phyloP scores from a whole-genome alignment of 1,284 basidiomycete genomes.

The Schizophyllum commune region DNA sequence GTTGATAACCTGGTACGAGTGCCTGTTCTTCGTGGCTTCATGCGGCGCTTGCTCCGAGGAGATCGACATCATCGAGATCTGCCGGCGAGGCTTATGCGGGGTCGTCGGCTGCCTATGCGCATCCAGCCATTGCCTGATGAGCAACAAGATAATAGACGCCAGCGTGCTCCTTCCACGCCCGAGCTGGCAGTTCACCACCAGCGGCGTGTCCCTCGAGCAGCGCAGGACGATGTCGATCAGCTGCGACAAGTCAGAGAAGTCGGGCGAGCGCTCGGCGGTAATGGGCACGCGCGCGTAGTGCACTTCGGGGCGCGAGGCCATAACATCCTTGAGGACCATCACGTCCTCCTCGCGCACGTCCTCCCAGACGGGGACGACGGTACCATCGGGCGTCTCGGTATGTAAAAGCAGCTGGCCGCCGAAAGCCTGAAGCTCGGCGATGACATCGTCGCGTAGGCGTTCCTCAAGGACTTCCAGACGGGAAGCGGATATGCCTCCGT shows the following conservation, averaged over 20 bases:
- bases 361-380: slow-evolving; percentile 95
- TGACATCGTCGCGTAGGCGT: slow-evolving; percentile 84
- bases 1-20: slow-evolving; percentile 75
- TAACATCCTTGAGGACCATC: slow-evolving; percentile 84
- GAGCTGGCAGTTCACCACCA: slow-evolving; percentile 95
- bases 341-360: slow-evolving; percentile 76
- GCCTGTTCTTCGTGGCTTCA: slow-evolving; percentile 33
- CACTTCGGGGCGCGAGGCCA: slow-evolving; percentile 68
- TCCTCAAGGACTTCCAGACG: slow-evolving; percentile 89
- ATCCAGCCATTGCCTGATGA: slow-evolving; percentile 85
- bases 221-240: slow-evolving; percentile 80
- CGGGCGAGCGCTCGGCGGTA: slow-evolving; percentile 73
- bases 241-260: slow-evolving; percentile 62
- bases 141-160: slow-evolving; percentile 77
- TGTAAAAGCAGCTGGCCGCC: slow-evolving; percentile 88
- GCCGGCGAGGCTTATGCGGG: slow-evolving; percentile 29
- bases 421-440: slow-evolving; percentile 76
- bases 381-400: slow-evolving; percentile 82
- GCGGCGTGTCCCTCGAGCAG: slow-evolving; percentile 68
- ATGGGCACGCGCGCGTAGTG: slow-evolving; percentile 86
- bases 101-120: slow-evolving; percentile 27
- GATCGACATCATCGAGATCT: slow-evolving; percentile 35
- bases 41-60: slow-evolving; percentile 18
- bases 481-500: slow-evolving; percentile 85
- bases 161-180: slow-evolving; percentile 92